These are phyloP conservation scores for Macrolepiota albuminosa DNA, from an alignment of 768 basidiomycete species.

Conservation along the genomic window DNA sequence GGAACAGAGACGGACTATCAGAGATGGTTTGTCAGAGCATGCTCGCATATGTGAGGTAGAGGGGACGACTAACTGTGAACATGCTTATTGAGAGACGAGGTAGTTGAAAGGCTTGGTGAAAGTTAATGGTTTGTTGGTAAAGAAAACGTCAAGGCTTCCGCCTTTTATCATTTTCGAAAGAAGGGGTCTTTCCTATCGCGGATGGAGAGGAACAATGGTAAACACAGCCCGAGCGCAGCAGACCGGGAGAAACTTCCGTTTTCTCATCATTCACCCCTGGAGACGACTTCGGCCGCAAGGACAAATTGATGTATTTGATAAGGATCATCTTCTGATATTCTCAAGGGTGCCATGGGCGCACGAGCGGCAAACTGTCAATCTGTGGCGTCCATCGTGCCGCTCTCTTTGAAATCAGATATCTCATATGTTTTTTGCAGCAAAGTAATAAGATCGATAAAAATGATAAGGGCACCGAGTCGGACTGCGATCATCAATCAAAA, in stretches of 20 bases:
- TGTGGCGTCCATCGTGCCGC: neutral
- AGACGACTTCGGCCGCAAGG: neutral
- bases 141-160: neutral
- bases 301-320: neutral
- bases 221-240: neutral
- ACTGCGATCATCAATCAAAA: neutral
- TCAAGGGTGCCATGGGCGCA: neutral
- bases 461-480: neutral
- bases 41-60: neutral
- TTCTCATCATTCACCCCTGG: neutral
- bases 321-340: neutral
- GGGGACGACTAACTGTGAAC: slow-evolving; percentile 11
- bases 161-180: neutral
- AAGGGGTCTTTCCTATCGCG: slow-evolving; percentile 2
- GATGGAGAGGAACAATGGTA: neutral
- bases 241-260: neutral
- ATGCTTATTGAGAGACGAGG: slow-evolving; percentile 1
- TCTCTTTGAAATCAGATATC: neutral
- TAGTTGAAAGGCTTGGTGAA: neutral
- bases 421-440: neutral
- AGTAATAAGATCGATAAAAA: neutral
- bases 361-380: neutral
- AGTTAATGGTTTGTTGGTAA: neutral
- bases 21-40: neutral
- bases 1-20: slow-evolving; percentile 22